Evolutionary conservation across 306 rosid genomes (phyloP).

Genomic region (Castanopsis chinensis): DNA sequence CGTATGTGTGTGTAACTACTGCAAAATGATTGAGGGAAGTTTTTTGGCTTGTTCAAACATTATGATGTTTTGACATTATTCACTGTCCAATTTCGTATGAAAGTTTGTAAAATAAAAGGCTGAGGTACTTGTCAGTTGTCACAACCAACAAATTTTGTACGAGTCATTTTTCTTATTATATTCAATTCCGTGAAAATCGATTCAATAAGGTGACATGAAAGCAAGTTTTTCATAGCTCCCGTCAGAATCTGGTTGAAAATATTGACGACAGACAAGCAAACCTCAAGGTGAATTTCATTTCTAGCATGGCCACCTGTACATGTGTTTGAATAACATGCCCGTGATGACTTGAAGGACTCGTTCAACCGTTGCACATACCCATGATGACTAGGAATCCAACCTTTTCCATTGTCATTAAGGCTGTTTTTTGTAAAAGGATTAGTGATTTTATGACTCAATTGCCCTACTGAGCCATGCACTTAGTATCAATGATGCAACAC

Average conservation of each 20-base stretch:
- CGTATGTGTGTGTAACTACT: conserved; percentile 21
- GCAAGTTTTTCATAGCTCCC: neutral
- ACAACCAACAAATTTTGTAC: neutral
- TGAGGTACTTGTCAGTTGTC: neutral
- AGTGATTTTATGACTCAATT: neutral
- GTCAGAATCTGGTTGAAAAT: neutral
- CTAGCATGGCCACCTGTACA: neutral
- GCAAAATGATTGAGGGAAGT: conserved; percentile 4
- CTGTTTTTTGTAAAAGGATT: no score
- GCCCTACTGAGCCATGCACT: neutral
- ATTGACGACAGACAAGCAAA: neutral
- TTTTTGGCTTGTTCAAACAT: neutral
- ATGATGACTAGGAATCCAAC: no score
- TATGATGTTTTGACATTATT: neutral
- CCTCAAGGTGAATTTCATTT: neutral
- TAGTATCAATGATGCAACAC: no score
- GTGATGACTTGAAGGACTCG: neutral
- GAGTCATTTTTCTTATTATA: no score
- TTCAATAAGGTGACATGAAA: neutral
- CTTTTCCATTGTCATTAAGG: no score
- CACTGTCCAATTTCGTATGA: neutral
- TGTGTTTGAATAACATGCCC: neutral
- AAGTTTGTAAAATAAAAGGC: neutral
- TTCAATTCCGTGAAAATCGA: no score
- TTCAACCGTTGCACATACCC: no score